Evolutionary conservation across 768 basidiomycete genomes (phyloP), one percentile per base, ranked within the genome.

Genomic region (Suillus americanus): DNA sequence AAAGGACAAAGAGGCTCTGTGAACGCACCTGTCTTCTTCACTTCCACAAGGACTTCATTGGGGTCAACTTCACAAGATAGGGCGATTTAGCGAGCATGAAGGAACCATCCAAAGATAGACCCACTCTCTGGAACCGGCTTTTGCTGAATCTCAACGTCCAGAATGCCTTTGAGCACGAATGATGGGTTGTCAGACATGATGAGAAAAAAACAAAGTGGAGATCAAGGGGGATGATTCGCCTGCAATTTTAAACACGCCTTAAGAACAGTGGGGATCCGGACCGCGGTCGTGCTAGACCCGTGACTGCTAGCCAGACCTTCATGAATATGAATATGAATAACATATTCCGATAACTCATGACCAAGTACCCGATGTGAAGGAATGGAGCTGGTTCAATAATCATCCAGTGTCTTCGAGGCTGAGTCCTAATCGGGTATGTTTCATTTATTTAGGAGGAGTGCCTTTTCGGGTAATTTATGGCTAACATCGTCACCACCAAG

Each of bases 1-100:
- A 60, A 12, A 48, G 2, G 38, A 45, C 64, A 48, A 55, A 14
- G 28, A 10, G 56, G 51, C 51, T n/a, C 57, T 41, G 25, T 28
- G 38, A 40, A 70, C 83, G 65, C 65, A 89, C 93, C 95, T 20
- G 95, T 97, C 80, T 95, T 95, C 80, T 94, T 95, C 48, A 98
- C 90, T 70, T 91, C 82, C 40, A 99, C 87, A 25, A 98, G 86
- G 48, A 95, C 94, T 67, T 97, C 91, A 72, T 89, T 81, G 62
- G 83, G 84, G 23, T 83, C 80, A 66, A 91, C 90, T 91, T 71
- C 41, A 45, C 33, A 45, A 62, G 63, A 14, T 12, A 30, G 20
- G 53, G 23, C 53, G 55, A 62, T 71, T 57, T 64, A 62, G 50
- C 62, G 62, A 56, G 55, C 12, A 61, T 61, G 30, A 45, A 20